Evolutionary conservation across 2,329 filamentous ascomycete species (phyloP).

Genomic region (Microsporum ferrugineum): DNA sequence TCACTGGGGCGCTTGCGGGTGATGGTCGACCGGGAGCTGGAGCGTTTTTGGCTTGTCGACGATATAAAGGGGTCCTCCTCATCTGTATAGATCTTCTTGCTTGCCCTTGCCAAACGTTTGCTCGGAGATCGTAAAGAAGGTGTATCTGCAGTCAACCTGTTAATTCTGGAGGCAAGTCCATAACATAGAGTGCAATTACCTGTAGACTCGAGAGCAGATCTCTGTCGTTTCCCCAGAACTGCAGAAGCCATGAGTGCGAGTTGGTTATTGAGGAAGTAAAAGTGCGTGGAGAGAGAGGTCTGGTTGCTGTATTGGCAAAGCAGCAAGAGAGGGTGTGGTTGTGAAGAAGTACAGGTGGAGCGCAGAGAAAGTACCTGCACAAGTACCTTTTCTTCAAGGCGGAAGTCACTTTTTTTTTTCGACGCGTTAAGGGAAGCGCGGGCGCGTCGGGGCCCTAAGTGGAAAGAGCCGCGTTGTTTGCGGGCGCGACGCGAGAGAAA

Average conservation of each 20-base stretch:
- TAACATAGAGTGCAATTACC: slow-evolving; percentile 24
- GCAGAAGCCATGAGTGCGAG: slow-evolving; percentile 27
- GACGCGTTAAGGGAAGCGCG: background rate
- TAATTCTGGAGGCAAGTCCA: slow-evolving; percentile 13
- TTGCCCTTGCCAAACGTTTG: slow-evolving; percentile 38
- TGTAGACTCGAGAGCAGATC: slow-evolving; percentile 23
- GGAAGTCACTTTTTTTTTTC: background rate
- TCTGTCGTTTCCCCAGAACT: slow-evolving; percentile 17
- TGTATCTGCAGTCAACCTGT: slow-evolving; percentile 12
- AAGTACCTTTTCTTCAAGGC: slow-evolving; percentile 17
- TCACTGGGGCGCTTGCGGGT: slow-evolving; percentile 16
- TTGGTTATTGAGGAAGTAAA: slow-evolving; percentile 13
- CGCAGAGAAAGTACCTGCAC: slow-evolving; percentile 8
- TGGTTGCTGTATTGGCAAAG: slow-evolving; percentile 15
- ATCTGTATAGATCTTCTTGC: slow-evolving; percentile 31
- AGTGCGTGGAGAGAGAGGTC: slow-evolving; percentile 16
- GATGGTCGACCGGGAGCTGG: slow-evolving; percentile 24
- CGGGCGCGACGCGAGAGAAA: slow-evolving; percentile 13
- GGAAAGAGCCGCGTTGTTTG: slow-evolving; percentile 6
- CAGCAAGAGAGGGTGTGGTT: slow-evolving; percentile 16
- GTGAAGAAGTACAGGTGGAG: slow-evolving; percentile 13
- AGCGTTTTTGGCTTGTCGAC: slow-evolving; percentile 26
- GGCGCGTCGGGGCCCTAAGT: slow-evolving; percentile 9
- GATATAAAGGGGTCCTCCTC: slow-evolving; percentile 16
- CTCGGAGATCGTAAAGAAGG: slow-evolving; percentile 31